Base-by-base conservation (phyloP, 192 early-diverging fungal genomes). In the Linnemannia elongata region DNA sequence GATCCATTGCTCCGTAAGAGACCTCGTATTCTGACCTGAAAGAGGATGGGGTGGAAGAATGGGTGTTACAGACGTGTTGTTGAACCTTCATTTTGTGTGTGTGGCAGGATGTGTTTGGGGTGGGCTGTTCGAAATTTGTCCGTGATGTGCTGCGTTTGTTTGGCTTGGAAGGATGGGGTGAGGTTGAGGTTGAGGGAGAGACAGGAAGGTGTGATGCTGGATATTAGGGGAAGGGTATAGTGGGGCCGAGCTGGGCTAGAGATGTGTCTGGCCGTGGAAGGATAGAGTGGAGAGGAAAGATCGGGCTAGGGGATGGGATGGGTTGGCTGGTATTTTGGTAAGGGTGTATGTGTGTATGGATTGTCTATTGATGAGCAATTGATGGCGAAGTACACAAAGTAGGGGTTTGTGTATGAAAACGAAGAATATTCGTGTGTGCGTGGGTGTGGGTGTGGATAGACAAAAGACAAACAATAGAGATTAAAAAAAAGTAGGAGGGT, bases 21-120 rank as follows among this genome's bases (percentile, higher is more conserved):
- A 73, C 63, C 44, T 79, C 77, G 73, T 75, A 75, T 9, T 75
- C 73, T 36, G 82, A 84, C 77, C 82, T 84, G 77, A 38, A 83
- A 60, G 39, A 54, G 74, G 78, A 73, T 44, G 66, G 49, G 38
- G 73, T 57, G 39, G 82, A 75, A 79, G 60, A 73, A 74, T 84
- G 68, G 66, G 75, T 69, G 77, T 70, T 70, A 35, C 45, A 78
- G 76, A 73, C 22, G 60, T 66, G 60, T 77, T 85, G 83, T 85
- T 78, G 76, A 41, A 75, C 6, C 57, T 79, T 79, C 76, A 78
- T 83, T 60, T 66, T 81, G n/a, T 33, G n/a, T 66, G 6, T 33
- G 13, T 66, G 60, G 10, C 60, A 66, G 27, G 27, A 66, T 66
- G 60, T 35, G n/a, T 27, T 27, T 60, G 8, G 55, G 6, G 24